These are phyloP conservation scores for Cutaneotrichosporon dermatis DNA, from an alignment of 1,284 basidiomycete species.

Conservation along the genomic window DNA sequence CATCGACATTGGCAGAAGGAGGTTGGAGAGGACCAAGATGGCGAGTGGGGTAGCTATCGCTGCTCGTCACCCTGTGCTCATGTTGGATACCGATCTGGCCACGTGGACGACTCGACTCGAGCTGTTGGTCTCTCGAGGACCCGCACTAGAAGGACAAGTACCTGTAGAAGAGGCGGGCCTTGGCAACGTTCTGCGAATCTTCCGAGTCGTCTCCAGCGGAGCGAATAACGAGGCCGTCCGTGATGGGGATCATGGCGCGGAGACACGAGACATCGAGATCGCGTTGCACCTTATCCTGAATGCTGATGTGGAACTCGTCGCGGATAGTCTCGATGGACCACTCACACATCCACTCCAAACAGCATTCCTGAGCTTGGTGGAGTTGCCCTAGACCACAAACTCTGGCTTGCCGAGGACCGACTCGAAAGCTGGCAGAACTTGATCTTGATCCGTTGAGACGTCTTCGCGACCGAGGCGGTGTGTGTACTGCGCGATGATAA, in stretches of 20 bases:
- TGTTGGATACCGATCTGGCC: slow-evolving; percentile 16
- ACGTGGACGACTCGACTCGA: slow-evolving; percentile 21
- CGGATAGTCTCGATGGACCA: slow-evolving; percentile 55
- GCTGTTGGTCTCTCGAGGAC: slow-evolving; percentile 55
- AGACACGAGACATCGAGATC: slow-evolving; percentile 71
- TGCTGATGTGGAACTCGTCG: slow-evolving; percentile 16
- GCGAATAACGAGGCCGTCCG: slow-evolving; percentile 69
- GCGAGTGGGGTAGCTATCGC: slow-evolving; percentile 25
- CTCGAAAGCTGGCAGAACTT: slow-evolving; percentile 74
- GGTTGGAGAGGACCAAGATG: slow-evolving; percentile 70
- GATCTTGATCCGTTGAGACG: slow-evolving; percentile 61
- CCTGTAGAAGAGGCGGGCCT: slow-evolving; percentile 70
- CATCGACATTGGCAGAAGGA: slow-evolving; percentile 83
- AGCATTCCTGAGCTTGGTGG: slow-evolving; percentile 62
- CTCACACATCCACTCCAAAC: slow-evolving; percentile 68
- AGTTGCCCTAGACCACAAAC: slow-evolving; percentile 61
- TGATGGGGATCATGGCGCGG: slow-evolving; percentile 65
- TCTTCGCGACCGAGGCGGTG: slow-evolving; percentile 58
- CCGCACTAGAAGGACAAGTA: slow-evolving; percentile 63
- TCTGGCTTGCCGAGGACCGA: slow-evolving; percentile 62
- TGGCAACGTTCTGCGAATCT: slow-evolving; percentile 64
- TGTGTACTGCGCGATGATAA: slow-evolving; percentile 65
- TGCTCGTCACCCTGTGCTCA: slow-evolving; percentile 12
- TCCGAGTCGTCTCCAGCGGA: slow-evolving; percentile 57
- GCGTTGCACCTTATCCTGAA: slow-evolving; percentile 25